Conservation (phyloP, 2,329 filamentous ascomycete genomes). For the Epichloe hybrida region DNA sequence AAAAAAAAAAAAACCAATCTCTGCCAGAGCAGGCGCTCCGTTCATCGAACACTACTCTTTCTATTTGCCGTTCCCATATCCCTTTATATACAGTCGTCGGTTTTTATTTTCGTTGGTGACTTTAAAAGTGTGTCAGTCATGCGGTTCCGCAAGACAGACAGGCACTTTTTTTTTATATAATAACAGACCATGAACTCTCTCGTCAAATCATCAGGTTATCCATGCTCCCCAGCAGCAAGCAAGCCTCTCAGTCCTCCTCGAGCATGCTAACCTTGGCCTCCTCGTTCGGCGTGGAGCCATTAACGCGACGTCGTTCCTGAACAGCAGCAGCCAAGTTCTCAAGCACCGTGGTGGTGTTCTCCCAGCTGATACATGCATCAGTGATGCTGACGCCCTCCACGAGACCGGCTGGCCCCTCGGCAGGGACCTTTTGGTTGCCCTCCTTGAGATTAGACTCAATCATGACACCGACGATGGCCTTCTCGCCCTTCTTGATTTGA, state of each 20-base stretch:
- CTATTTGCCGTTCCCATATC: background rate
- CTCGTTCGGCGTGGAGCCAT: conserved; percentile 21
- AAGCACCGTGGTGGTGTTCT: conserved; percentile 65
- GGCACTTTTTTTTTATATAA: background rate
- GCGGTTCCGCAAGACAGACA: background rate
- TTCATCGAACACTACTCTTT: background rate
- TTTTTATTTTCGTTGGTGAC: background rate
- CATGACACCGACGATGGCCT: conserved; percentile 89
- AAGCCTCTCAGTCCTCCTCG: conserved; percentile 34
- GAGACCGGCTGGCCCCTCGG: conserved; percentile 63
- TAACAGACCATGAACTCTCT: background rate
- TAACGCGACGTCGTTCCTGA: conserved; percentile 52
- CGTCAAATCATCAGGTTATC: conserved; percentile 1
- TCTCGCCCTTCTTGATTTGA: conserved; percentile 78
- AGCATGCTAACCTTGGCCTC: conserved; percentile 29
- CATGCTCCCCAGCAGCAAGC: background rate
- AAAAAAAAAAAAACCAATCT: background rate
- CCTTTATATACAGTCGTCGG: background rate
- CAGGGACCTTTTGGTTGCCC: conserved; percentile 68
- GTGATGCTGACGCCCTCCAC: conserved; percentile 91
- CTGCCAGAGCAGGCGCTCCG: background rate
- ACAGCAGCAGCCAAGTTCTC: conserved; percentile 80
- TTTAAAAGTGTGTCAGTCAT: background rate
- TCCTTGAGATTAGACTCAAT: conserved; percentile 97
- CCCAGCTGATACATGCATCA: conserved; percentile 93